phyloP scores from a whole-genome alignment of 208 protist species.

The Plasmodiophora brassicae region DNA sequence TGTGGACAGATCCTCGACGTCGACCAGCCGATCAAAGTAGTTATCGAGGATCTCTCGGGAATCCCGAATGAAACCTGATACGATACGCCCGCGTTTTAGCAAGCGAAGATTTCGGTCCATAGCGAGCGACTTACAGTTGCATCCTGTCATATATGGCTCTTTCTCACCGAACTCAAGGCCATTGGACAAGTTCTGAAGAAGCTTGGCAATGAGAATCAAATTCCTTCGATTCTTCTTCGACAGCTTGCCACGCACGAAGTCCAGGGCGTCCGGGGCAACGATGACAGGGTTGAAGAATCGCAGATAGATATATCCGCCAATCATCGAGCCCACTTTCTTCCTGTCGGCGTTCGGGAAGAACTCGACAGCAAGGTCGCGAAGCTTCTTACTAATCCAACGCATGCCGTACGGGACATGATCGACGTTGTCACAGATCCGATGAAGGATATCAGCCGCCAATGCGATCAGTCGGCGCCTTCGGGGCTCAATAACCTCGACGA shows the following conservation, averaged over 20 bases:
- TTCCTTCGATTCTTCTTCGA: not conserved
- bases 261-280: constrained; percentile 9
- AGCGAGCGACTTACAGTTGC: too few species aligned
- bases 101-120: too few species aligned
- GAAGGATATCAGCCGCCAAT: not conserved
- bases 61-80: not conserved
- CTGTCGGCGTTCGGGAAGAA: not conserved
- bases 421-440: constrained; percentile 15
- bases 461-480: not conserved
- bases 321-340: not conserved
- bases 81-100: too few species aligned
- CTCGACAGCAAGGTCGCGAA: not conserved
- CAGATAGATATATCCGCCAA: constrained; percentile 39
- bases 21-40: constrained; percentile 5
- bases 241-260: not conserved
- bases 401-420: constrained; percentile 39
- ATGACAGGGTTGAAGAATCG: constrained; percentile 42
- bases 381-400: constrained; percentile 38
- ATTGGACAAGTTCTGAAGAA: constrained; percentile 43
- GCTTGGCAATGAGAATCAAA: constrained; percentile 33
- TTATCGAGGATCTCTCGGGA: not conserved
- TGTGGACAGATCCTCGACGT: not conserved
- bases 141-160: not conserved
- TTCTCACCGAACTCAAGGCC: constrained; percentile 25
- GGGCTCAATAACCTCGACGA: not conserved